These are phyloP conservation scores for Hysterium pulicare DNA, from an alignment of 2,329 filamentous ascomycete genomes.

Conservation along the genomic window DNA sequence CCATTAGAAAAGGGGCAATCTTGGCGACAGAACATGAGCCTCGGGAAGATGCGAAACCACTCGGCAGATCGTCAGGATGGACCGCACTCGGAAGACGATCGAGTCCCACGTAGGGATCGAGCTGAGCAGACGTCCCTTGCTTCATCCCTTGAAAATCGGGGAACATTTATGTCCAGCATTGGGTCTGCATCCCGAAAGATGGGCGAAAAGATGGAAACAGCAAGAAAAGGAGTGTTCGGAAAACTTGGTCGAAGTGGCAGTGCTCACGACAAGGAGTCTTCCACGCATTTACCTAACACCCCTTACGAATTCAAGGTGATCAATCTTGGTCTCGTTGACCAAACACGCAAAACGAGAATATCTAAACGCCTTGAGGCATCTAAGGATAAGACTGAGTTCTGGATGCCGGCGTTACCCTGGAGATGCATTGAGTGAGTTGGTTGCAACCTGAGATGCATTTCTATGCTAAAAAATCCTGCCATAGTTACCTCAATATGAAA, in stretches of 20 bases:
- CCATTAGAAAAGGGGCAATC: conserved; percentile 65
- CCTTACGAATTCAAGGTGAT: conserved; percentile 84
- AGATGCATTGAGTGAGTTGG: conserved; percentile 75
- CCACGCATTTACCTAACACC: conserved; percentile 69
- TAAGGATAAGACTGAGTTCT: conserved; percentile 93
- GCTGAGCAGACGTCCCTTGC: conserved; percentile 34
- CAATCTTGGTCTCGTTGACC: conserved; percentile 80
- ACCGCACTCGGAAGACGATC: conserved; percentile 29
- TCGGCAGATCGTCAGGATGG: conserved; percentile 64
- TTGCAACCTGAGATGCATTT: too few relatives aligned
- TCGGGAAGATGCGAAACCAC: conserved; percentile 60
- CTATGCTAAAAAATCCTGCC: background rate
- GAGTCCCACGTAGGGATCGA: conserved; percentile 24
- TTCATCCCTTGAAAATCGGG: conserved; percentile 58
- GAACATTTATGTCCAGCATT: conserved; percentile 68
- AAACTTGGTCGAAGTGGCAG: conserved; percentile 70
- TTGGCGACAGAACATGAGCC: conserved; percentile 64
- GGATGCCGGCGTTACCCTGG: conserved; percentile 97
- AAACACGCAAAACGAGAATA: conserved; percentile 86
- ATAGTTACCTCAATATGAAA: conserved; percentile 83
- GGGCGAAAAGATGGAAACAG: conserved; percentile 66
- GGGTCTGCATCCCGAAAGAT: conserved; percentile 70
- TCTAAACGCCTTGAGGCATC: conserved; percentile 85
- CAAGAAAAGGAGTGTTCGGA: conserved; percentile 78
- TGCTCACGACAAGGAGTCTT: conserved; percentile 63